These are phyloP conservation scores for Penicillium riverlandense DNA, from an alignment of 495 filamentous ascomycete genomes.

Conservation along the genomic window DNA sequence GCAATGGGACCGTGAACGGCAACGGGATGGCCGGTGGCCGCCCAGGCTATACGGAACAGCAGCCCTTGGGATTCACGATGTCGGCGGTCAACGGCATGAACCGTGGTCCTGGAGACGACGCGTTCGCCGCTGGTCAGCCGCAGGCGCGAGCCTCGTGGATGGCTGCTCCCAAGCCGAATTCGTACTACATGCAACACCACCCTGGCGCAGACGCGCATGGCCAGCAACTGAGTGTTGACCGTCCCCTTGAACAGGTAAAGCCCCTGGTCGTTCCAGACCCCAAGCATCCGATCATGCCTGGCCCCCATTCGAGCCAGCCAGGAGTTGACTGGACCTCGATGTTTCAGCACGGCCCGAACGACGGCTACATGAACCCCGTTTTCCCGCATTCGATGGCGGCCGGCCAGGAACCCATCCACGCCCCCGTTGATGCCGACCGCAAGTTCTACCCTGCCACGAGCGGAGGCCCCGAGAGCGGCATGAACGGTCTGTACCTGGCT, in stretches of 20 bases:
- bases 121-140: slow-evolving; percentile 29
- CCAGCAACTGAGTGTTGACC: slow-evolving; percentile 43
- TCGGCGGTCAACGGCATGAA: slow-evolving; percentile 41
- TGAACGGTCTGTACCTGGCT: slow-evolving; percentile 42
- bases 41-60: slow-evolving; percentile 37
- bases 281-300: slow-evolving; percentile 39
- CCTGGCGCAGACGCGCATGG: slow-evolving; percentile 32
- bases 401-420: slow-evolving; percentile 39
- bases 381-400: slow-evolving; percentile 47
- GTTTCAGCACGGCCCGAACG: slow-evolving; percentile 61
- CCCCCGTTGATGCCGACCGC: slow-evolving; percentile 38
- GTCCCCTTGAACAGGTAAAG: slow-evolving; percentile 45
- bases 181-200: slow-evolving; percentile 35
- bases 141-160: slow-evolving; percentile 39
- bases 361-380: slow-evolving; percentile 53
- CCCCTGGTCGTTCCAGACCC: slow-evolving; percentile 35
- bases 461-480: slow-evolving; percentile 34
- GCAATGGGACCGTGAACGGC: slow-evolving; percentile 40
- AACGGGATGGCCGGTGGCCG: slow-evolving; percentile 33
- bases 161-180: slow-evolving; percentile 41
- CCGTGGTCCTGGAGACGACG: slow-evolving; percentile 34
- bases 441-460: slow-evolving; percentile 40
- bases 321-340: slow-evolving; percentile 63
- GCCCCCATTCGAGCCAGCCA: slow-evolving; percentile 32
- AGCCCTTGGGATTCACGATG: slow-evolving; percentile 40